Evolutionary conservation across 495 filamentous ascomycete species (phyloP), one percentile per base, ranked within the genome.

Genomic region (Hypoxylon lienhwacheense): DNA sequence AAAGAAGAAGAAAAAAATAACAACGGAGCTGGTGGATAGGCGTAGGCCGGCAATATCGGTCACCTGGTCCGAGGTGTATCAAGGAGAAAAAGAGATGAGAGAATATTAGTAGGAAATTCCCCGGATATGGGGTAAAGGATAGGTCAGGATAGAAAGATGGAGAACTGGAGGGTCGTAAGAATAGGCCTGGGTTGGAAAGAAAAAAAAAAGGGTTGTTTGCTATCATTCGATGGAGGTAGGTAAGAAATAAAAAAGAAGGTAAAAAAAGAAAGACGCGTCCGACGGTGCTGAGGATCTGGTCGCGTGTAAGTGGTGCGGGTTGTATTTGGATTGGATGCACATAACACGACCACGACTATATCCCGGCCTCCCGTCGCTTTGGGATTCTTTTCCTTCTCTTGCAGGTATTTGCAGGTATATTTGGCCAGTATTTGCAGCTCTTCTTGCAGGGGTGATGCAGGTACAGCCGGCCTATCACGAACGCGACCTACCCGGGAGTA

Each of bases 231-330:
- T 33, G 37, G 54, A 41, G 39, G 53, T 46, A 63, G 43, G 42
- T 44, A 63, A 54, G 36, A 57, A 54, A 54, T 57, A 65, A 65
- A 55, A 28, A 50, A 34, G 48, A 14, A 34, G 42, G n/a, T 59
- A 54, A 60, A 65, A 65, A 55, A 28, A 50, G 39, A 52, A 14
- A 34, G 42, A 34, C 25, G 34, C n/a, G 49, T 50, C 56, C 47
- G 51, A 57, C 55, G 61, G 57, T 59, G 14, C 50, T 63, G 54
- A 50, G 51, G 45, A 26, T 24, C 16, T 46, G 49, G 45, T 58
- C 42, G 55, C 57, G 53, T 39, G 48, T 54, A 20, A 50, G 47
- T 51, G 54, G 49, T 41, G 50, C 47, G 44, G 37, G 49, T 60
- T 4, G 56, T 53, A 60, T 53, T 47, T n/a, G n/a, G 49, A 26